phyloP scores from a whole-genome alignment of 768 basidiomycete species.

The Coprinellus aureogranulatus region DNA sequence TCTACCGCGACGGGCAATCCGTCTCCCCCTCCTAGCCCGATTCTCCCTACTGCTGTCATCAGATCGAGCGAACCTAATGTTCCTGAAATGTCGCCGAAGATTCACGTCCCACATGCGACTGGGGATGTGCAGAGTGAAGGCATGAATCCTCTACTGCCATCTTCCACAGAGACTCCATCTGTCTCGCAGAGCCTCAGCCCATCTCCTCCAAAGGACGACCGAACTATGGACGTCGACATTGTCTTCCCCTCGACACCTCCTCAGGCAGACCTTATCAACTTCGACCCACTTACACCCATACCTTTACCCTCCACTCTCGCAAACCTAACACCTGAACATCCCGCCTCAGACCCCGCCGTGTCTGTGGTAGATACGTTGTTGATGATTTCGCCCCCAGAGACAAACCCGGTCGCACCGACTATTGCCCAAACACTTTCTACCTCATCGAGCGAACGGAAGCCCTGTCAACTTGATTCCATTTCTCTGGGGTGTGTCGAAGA shows the following conservation, averaged over 20 bases:
- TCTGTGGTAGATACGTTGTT: slow-evolving; percentile 3
- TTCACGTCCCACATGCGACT: not conserved
- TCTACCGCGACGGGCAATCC: slow-evolving; percentile 73
- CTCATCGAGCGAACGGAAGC: not conserved
- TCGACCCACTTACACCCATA: slow-evolving; percentile 36
- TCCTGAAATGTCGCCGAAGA: not conserved
- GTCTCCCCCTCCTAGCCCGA: slow-evolving; percentile 51
- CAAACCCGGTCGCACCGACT: not conserved
- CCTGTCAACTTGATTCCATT: not conserved
- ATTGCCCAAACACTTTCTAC: not conserved
- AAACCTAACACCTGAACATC: too few species aligned
- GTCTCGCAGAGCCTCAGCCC: slow-evolving; percentile 4
- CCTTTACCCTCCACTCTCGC: not conserved
- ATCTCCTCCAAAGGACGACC: slow-evolving; percentile 2
- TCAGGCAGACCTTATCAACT: slow-evolving; percentile 21
- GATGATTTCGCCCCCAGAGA: not conserved
- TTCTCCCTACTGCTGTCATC: slow-evolving; percentile 7
- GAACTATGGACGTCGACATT: not conserved
- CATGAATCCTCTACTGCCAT: too few species aligned
- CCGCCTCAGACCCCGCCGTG: slow-evolving; percentile 1
- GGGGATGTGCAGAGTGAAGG: not conserved
- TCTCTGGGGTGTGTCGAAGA: not conserved
- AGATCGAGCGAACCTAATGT: slow-evolving; percentile 1
- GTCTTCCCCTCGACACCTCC: not conserved
- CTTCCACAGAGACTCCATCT: not conserved